Conservation (phyloP, 202 grass and related monocot species). For the Digitaria exilis region DNA sequence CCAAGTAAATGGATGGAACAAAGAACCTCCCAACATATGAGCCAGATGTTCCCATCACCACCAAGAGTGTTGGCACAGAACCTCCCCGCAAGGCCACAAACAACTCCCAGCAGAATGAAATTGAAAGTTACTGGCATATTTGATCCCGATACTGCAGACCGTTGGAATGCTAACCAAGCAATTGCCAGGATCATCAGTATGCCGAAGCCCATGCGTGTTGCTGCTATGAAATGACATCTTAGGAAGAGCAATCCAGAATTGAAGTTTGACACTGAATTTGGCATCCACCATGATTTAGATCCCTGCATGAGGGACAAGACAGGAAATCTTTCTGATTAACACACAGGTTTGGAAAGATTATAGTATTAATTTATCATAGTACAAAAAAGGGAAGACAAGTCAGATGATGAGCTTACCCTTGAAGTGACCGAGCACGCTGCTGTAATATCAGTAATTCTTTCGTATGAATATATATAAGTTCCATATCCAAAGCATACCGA, state of each 20-base stretch:
- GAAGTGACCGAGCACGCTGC: constrained; percentile 55
- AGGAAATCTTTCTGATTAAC: background rate
- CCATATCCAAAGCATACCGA: constrained; percentile 70
- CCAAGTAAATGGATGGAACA: constrained; percentile 78
- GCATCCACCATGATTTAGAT: constrained; percentile 87
- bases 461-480: constrained; percentile 76
- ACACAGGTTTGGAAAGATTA: background rate
- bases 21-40: constrained; percentile 79
- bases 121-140: constrained; percentile 92
- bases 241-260: constrained; percentile 60
- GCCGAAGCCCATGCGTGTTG: constrained; percentile 72
- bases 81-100: constrained; percentile 81
- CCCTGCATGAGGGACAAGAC: constrained; percentile 46
- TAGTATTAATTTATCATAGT: background rate
- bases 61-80: constrained; percentile 76
- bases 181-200: constrained; percentile 85
- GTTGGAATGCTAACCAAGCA: constrained; percentile 69
- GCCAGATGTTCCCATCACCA: constrained; percentile 72
- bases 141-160: constrained; percentile 52
- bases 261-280: constrained; percentile 76
- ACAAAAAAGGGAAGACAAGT: background rate
- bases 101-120: constrained; percentile 64
- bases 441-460: constrained; percentile 77
- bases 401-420: constrained; percentile 50
- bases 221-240: constrained; percentile 72